A percentile compares a stretch with the other conserved stretches of the same genome.
These are phyloP conservation scores for Nicotiana undulata DNA, from an alignment of 257 asterid species.

Conservation along the genomic window DNA sequence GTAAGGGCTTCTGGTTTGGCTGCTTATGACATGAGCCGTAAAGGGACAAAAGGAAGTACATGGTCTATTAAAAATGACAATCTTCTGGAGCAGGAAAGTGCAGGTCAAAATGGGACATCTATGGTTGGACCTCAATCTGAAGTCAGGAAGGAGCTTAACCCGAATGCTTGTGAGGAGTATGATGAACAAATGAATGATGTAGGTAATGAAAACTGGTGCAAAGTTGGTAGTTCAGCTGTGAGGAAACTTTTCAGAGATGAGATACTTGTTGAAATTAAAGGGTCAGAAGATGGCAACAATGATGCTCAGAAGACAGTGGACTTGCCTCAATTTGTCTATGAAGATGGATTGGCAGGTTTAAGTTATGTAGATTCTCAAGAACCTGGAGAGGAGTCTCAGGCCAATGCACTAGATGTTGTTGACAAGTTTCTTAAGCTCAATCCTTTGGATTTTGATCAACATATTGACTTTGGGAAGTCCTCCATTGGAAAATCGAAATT, in stretches of 20 bases:
- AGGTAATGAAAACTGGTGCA: conserved; percentile 22
- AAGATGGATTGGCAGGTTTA: conserved; percentile 50
- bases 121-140: conserved; percentile 16
- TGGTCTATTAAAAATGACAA: conserved; percentile 21
- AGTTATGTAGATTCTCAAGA: conserved; percentile 83
- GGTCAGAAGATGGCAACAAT: conserved; percentile 28
- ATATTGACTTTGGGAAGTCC: conserved; percentile 19
- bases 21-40: conserved; percentile 31
- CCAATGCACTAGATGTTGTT: conserved; percentile 76
- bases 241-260: conserved; percentile 78
- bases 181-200: conserved; percentile 24
- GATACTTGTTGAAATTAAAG: conserved; percentile 21
- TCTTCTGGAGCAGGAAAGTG: conserved; percentile 27
- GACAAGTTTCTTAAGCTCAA: conserved; percentile 67
- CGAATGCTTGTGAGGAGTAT: conserved; percentile 18
- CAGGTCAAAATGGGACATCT: conserved; percentile 21
- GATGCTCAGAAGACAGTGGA: conserved; percentile 15
- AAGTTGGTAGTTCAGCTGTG: conserved; percentile 40
- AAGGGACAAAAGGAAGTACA: conserved; percentile 23
- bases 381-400: conserved; percentile 89
- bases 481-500: conserved; percentile 29
- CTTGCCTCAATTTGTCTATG: conserved; percentile 27
- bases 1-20: conserved; percentile 77
- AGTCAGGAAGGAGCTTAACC: conserved; percentile 20
- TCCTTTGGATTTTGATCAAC: conserved; percentile 38